Evolutionary conservation across 345 rosid genomes (phyloP), one percentile per base, ranked within the genome.

Genomic region (Pseudoturritis turrita): DNA sequence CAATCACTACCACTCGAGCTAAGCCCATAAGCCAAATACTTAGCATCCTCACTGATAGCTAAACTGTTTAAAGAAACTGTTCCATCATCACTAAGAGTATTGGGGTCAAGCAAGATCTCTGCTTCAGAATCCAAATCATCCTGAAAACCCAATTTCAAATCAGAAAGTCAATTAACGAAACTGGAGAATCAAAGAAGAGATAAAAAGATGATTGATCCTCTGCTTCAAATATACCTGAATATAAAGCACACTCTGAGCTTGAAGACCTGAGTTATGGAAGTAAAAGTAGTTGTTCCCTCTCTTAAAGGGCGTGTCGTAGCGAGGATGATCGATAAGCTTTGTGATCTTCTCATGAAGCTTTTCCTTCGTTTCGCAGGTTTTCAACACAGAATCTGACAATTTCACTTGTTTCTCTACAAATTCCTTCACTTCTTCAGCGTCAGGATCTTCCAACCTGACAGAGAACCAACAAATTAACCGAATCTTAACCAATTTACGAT

Each of bases 1-100:
- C 99, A 96, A 63, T 92, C 99, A 75, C 99, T 96, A 46, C 98
- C 98, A 56, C 96, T 96, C 0, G 89, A 65, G 79, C 98, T 83
- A 59, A 92, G 83, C 26, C 88, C 98, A 61, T 88, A 88, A 1
- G 97, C 92, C 80, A 92, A 56, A 77, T 84, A 86, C 76, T 84
- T 84, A 7, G 86, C 96, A 71, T 96, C 96, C 79, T 87, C 82
- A 44, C 98, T 88, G 0, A 90, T 74, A 14, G 91, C 67, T 36
- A 83, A 11, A 3, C 62, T 79, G 76, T 37, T 85, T 45, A 90
- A 73, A 6, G 98, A 72, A 43, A 92, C 89, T 1, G 99, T 90
- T 61, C 99, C 99, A 70, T 92, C 99, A 18, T 82, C 86, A 29
- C 98, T 87, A 3, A 96, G 92, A 19, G 77, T 67, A 77, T 92